Evolutionary conservation across 2,329 filamentous ascomycete species (phyloP).

Genomic region (Chaetomium sp.): DNA sequence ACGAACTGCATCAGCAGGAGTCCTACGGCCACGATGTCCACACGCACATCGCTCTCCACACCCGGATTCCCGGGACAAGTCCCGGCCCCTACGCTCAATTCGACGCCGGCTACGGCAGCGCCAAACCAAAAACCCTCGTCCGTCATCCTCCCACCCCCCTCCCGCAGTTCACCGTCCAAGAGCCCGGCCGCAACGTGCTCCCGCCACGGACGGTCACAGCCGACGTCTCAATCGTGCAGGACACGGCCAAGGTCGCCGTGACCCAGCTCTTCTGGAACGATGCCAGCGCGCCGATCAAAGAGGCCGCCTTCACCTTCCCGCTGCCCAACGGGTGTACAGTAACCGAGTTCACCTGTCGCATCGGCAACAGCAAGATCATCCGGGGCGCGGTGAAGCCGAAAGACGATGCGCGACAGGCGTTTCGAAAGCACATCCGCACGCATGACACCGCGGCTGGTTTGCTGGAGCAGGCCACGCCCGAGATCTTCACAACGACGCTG

Average conservation of each 20-base stretch:
- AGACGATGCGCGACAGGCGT: constrained; percentile 19
- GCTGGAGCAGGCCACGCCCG: constrained; percentile 24
- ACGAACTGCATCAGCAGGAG: neutral
- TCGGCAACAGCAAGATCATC: constrained; percentile 22
- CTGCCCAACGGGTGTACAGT: constrained; percentile 25
- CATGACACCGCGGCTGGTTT: constrained; percentile 14
- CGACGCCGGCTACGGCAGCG: too few species aligned
- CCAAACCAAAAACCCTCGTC: neutral
- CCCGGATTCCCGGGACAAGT: neutral
- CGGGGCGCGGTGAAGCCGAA: constrained; percentile 21
- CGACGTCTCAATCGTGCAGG: constrained; percentile 22
- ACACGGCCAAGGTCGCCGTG: constrained; percentile 23
- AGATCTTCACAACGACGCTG: constrained; percentile 25
- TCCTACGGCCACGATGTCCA: neutral
- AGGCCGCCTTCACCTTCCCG: constrained; percentile 26
- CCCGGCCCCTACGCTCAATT: neutral
- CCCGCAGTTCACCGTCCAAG: constrained; percentile 4
- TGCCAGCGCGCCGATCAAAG: constrained; percentile 16
- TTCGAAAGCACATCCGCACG: constrained; percentile 5
- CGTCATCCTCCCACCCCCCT: neutral
- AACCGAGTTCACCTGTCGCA: constrained; percentile 23
- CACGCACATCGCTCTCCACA: neutral
- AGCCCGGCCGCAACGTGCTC: constrained; percentile 18
- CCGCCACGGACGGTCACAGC: constrained; percentile 23
- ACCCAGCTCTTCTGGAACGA: constrained; percentile 26